Evolutionary conservation across 169 alveolate species (phyloP).

Genomic region (Toxoplasma gondii): DNA sequence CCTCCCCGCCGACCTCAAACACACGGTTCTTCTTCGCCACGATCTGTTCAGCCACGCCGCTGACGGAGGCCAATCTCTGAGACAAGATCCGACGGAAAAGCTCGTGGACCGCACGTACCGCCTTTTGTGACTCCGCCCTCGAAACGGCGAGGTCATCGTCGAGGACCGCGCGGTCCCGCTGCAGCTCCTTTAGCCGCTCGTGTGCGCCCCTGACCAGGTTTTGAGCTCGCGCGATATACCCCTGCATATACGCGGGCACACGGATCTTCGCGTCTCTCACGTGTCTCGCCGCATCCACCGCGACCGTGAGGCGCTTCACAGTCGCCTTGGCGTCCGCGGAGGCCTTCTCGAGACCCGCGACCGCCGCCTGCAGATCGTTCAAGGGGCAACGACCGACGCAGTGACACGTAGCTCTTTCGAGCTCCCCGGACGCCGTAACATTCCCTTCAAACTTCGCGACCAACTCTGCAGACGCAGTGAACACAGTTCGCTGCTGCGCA

Average conservation of each 20-base stretch:
- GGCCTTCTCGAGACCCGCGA: not conserved
- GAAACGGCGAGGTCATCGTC: not conserved
- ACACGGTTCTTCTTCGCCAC: not conserved
- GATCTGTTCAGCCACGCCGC: not conserved
- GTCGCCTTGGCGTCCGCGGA: not conserved
- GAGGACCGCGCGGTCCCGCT: not conserved
- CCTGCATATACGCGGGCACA: not conserved
- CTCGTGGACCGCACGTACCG: not conserved
- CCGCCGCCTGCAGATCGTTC: not conserved
- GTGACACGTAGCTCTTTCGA: not conserved
- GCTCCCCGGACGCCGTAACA: not conserved
- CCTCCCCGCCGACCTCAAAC: not conserved
- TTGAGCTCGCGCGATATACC: not conserved
- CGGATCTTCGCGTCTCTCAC: not conserved
- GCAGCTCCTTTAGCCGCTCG: not conserved
- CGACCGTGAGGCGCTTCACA: not conserved
- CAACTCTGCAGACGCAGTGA: not conserved
- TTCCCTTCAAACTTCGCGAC: not conserved
- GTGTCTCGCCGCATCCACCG: not conserved
- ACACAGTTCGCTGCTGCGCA: not conserved
- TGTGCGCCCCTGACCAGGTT: not conserved
- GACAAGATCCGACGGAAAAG: not conserved
- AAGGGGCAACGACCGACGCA: not conserved
- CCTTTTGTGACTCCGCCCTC: not conserved
- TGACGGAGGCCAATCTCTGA: not conserved